Conservation (phyloP, 1,284 basidiomycete genomes). For the Cryptococcus floricola region DNA sequence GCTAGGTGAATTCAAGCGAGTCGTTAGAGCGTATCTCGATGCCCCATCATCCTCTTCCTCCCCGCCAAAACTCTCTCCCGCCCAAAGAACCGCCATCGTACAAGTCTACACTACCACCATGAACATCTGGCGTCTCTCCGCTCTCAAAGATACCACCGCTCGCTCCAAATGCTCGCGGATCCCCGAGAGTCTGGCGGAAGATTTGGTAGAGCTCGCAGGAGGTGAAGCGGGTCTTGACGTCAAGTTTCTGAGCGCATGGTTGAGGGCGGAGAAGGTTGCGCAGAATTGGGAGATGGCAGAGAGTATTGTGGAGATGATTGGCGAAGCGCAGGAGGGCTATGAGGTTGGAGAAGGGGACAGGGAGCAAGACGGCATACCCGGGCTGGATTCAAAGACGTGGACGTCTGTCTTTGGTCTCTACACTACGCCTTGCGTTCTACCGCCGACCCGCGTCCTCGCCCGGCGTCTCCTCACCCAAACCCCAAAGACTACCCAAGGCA, state of each 20-base stretch:
- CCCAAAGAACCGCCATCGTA: slow-evolving; percentile 2
- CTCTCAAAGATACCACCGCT: not conserved
- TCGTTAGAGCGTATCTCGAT: not conserved
- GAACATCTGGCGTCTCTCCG: slow-evolving; percentile 3
- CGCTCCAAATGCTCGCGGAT: not conserved
- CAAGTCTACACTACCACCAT: slow-evolving; percentile 7
- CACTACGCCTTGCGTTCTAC: not conserved
- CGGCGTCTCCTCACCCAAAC: slow-evolving; percentile 5
- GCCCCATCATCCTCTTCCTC: not conserved
- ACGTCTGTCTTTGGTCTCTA: slow-evolving; percentile 6
- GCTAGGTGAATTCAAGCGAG: slow-evolving; percentile 12
- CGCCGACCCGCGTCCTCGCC: slow-evolving; percentile 1
- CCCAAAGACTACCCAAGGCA: not conserved
- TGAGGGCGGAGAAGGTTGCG: slow-evolving; percentile 21
- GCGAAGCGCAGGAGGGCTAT: not conserved
- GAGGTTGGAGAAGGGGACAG: not conserved
- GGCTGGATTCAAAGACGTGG: slow-evolving; percentile 1
- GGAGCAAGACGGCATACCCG: not conserved
- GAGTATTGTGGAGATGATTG: slow-evolving; percentile 16
- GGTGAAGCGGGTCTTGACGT: slow-evolving; percentile 1
- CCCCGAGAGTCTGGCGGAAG: slow-evolving; percentile 17
- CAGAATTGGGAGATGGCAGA: slow-evolving; percentile 10
- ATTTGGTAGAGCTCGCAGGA: slow-evolving; percentile 12
- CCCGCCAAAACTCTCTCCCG: not conserved
- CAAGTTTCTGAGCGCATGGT: slow-evolving; percentile 24